These are phyloP conservation scores for Gamsiella multidivaricata DNA, from an alignment of 192 early-diverging fungal genomes.

Conservation along the genomic window DNA sequence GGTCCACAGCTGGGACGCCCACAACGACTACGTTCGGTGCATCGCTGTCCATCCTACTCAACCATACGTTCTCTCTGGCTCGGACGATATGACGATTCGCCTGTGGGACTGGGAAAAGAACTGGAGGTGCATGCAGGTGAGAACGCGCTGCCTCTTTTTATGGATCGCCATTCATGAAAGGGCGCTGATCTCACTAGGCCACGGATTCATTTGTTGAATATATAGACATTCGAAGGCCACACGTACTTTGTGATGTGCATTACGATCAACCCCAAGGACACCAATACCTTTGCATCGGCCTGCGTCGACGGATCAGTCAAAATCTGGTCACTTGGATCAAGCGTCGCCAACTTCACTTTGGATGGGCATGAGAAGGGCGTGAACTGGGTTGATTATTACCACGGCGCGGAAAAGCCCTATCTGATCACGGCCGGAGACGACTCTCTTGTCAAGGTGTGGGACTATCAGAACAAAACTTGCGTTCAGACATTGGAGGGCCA, in stretches of 20 bases:
- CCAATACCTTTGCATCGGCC: constrained; percentile 98
- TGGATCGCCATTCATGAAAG: neutral
- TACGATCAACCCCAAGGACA: constrained; percentile 98
- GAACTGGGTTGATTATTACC: constrained; percentile 98
- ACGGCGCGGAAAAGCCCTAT: constrained; percentile 98
- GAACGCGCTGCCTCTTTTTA: neutral
- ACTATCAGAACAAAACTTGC: constrained; percentile 99
- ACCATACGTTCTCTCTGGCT: constrained; percentile 91
- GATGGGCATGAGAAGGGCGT: constrained; percentile 98
- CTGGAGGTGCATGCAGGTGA: constrained; percentile 92
- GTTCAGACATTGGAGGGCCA: constrained; percentile 99
- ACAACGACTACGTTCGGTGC: constrained; percentile 96
- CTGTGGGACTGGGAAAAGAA: constrained; percentile 99
- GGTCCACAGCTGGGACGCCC: constrained; percentile 94
- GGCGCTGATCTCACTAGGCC: neutral
- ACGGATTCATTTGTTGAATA: neutral
- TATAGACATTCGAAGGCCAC: constrained; percentile 95
- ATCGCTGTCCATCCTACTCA: constrained; percentile 98
- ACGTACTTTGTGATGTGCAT: constrained; percentile 98
- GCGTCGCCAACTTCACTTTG: constrained; percentile 94
- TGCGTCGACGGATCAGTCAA: constrained; percentile 97
- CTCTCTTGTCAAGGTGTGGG: constrained; percentile 95
- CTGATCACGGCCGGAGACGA: constrained; percentile 96
- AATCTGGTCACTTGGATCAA: constrained; percentile 95
- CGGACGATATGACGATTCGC: constrained; percentile 97